These are phyloP conservation scores for Phytophthora ramorum DNA, from an alignment of 352 stramenopile species.

Conservation along the genomic window DNA sequence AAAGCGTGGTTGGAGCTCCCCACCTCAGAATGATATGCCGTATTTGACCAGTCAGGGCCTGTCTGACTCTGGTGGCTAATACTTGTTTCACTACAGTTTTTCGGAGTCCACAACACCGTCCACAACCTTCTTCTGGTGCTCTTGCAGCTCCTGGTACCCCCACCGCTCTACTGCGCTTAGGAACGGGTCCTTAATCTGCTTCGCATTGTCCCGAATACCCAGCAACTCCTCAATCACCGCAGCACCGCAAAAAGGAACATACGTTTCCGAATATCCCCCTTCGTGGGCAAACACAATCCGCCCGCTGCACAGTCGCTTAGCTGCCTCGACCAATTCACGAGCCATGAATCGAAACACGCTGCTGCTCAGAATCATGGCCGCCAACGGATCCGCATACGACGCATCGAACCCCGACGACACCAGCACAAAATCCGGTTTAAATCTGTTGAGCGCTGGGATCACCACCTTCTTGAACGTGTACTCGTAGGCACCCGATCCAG, in stretches of 20 bases:
- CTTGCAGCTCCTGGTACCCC: slow-evolving; percentile 82
- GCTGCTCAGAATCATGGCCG: slow-evolving; percentile 86
- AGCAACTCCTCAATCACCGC: slow-evolving; percentile 81
- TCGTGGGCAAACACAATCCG: slow-evolving; percentile 82
- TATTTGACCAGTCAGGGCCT: too few species aligned
- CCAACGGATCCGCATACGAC: slow-evolving; percentile 84
- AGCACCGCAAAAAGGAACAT: slow-evolving; percentile 91
- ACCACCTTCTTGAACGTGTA: slow-evolving; percentile 76
- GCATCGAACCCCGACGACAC: slow-evolving; percentile 83
- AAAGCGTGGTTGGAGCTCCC: too few species aligned
- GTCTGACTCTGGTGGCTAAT: too few species aligned
- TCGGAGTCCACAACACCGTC: slow-evolving; percentile 13
- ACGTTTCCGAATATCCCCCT: slow-evolving; percentile 88
- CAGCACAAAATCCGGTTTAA: slow-evolving; percentile 83
- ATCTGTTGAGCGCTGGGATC: slow-evolving; percentile 64
- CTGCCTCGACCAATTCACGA: slow-evolving; percentile 51
- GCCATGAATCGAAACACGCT: slow-evolving; percentile 76
- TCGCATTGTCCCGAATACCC: slow-evolving; percentile 43
- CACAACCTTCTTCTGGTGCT: slow-evolving; percentile 66
- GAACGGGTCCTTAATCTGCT: slow-evolving; percentile 72
- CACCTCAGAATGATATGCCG: too few species aligned
- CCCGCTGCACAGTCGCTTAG: slow-evolving; percentile 52
- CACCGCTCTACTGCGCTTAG: slow-evolving; percentile 66
- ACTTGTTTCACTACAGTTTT: not conserved
- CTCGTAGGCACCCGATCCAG: slow-evolving; percentile 73